These are phyloP conservation scores for Fusarium xyrophilum DNA, from an alignment of 2,329 filamentous ascomycete genomes.

Conservation along the genomic window DNA sequence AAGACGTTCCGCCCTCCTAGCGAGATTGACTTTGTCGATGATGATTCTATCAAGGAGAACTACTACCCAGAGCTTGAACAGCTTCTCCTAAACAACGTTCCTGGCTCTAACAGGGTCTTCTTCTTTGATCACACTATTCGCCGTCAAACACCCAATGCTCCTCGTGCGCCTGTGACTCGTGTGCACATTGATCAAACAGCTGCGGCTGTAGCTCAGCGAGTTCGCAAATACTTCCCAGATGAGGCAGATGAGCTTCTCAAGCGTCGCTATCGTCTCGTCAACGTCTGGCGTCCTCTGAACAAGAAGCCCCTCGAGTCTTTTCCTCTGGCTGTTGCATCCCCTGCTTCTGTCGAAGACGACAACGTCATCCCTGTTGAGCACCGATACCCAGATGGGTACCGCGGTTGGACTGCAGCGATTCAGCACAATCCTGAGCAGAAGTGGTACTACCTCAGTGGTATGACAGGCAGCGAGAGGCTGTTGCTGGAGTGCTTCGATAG, in stretches of 20 bases:
- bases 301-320: slow-evolving; percentile 66
- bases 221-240: slow-evolving; percentile 69
- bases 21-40: slow-evolving; percentile 66
- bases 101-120: slow-evolving; percentile 70
- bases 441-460: slow-evolving; percentile 84
- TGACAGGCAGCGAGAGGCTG: slow-evolving; percentile 75
- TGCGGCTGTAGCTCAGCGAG: slow-evolving; percentile 69
- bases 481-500: slow-evolving; percentile 82
- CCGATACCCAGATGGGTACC: slow-evolving; percentile 68
- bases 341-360: slow-evolving; percentile 63
- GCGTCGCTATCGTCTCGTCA: slow-evolving; percentile 81
- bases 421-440: slow-evolving; percentile 65
- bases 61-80: slow-evolving; percentile 89
- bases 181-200: slow-evolving; percentile 87
- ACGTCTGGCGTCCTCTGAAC: slow-evolving; percentile 79
- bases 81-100: slow-evolving; percentile 71
- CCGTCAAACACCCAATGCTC: slow-evolving; percentile 63
- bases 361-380: slow-evolving; percentile 78
- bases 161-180: slow-evolving; percentile 71
- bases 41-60: slow-evolving; percentile 69
- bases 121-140: slow-evolving; percentile 92
- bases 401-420: slow-evolving; percentile 77
- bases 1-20: slow-evolving; percentile 61
- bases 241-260: slow-evolving; percentile 72
- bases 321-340: slow-evolving; percentile 74